Conservation (phyloP, 1,139 yeast species). For the Geotrichum europaeum region DNA sequence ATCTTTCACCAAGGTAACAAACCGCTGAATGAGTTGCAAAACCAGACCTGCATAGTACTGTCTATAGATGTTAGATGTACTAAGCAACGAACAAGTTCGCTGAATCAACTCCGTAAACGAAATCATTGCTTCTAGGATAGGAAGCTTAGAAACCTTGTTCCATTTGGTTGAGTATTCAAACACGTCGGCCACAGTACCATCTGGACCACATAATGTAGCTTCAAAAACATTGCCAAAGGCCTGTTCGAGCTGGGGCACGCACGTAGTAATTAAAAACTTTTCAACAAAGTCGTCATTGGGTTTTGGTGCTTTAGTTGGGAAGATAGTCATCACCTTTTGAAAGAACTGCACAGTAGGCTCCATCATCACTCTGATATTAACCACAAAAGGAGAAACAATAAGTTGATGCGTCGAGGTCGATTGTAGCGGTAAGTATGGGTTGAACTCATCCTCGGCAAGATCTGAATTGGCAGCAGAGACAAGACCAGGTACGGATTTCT, state of each 20-base stretch:
- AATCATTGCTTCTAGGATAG: conserved; percentile 30
- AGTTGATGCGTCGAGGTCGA: conserved; percentile 44
- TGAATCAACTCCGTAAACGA: conserved; percentile 29
- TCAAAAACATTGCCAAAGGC: conserved; percentile 44
- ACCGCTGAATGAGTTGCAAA: conserved; percentile 26
- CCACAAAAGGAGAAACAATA: conserved; percentile 67
- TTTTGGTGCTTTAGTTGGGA: conserved; percentile 30
- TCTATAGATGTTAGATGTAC: conserved; percentile 33
- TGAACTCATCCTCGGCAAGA: conserved; percentile 14
- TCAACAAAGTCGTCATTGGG: conserved; percentile 46
- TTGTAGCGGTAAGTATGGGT: conserved; percentile 17
- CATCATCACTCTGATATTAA: conserved; percentile 71
- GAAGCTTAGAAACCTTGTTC: conserved; percentile 31
- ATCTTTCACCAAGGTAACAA: conserved; percentile 19
- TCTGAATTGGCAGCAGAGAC: conserved; percentile 24
- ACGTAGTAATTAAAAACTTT: conserved; percentile 56
- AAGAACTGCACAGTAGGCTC: conserved; percentile 56
- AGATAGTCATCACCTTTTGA: conserved; percentile 43
- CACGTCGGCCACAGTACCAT: not conserved
- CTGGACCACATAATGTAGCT: conserved; percentile 24
- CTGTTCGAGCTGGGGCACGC: conserved; percentile 58
- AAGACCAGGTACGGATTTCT: conserved; percentile 36
- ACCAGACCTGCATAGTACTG: conserved; percentile 35
- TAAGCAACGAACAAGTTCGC: conserved; percentile 31
- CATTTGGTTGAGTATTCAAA: conserved; percentile 28